These are phyloP conservation scores for Dipodascopsis tothii DNA, from an alignment of 805 yeast genomes.

Conservation along the genomic window DNA sequence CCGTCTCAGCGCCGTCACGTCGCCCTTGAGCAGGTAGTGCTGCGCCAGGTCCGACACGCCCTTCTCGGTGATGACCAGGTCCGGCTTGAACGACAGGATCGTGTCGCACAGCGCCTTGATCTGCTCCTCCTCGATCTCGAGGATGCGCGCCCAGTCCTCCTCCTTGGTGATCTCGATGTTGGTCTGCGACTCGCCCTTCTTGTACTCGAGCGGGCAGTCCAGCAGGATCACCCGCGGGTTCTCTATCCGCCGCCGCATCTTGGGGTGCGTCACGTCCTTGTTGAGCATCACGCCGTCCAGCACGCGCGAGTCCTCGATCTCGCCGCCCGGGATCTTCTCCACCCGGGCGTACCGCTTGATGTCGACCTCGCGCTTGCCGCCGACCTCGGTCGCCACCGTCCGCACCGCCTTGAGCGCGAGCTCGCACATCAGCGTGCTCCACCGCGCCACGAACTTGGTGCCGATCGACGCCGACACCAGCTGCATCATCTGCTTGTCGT, in stretches of 20 bases:
- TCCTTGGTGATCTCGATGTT: constrained; percentile 95
- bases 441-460: constrained; percentile 83
- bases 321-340: constrained; percentile 98
- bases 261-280: constrained; percentile 98
- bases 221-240: constrained; percentile 82
- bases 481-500: constrained; percentile 80
- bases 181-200: constrained; percentile 98
- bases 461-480: constrained; percentile 89
- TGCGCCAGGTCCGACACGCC: constrained; percentile 95
- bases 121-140: constrained; percentile 97
- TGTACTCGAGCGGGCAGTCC: constrained; percentile 96
- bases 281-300: constrained; percentile 87
- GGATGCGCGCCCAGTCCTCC: constrained; percentile 89
- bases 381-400: constrained; percentile 58
- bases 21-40: constrained; percentile 88
- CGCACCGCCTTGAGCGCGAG: constrained; percentile 82
- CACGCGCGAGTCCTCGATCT: constrained; percentile 79
- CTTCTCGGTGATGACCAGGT: constrained; percentile 91
- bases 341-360: constrained; percentile 85
- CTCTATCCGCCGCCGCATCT: constrained; percentile 83
- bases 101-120: constrained; percentile 80
- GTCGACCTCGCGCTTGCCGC: constrained; percentile 66
- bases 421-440: constrained; percentile 87
- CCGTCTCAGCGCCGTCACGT: constrained; percentile 86
- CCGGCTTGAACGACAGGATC: constrained; percentile 78